Evolutionary conservation across 75 land plant species (phyloP).

Genomic region (Gnetum montanum): DNA sequence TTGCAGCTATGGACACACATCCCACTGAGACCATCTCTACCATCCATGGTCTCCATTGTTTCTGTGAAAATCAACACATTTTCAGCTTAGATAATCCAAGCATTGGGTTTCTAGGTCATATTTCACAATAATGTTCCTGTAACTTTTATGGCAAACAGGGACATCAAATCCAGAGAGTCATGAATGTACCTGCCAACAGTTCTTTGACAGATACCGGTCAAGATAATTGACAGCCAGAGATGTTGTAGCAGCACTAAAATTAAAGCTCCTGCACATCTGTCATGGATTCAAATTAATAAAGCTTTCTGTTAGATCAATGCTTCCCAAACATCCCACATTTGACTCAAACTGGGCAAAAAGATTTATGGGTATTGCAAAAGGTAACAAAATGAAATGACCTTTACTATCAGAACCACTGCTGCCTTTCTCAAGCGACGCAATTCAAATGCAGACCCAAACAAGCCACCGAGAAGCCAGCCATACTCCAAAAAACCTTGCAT

Average conservation of each 20-base stretch:
- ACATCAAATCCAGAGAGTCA: too few species aligned
- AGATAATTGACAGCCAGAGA: slow-evolving; percentile 54
- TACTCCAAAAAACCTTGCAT: slow-evolving; percentile 5
- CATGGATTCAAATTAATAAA: not conserved
- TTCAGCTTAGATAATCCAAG: too few species aligned
- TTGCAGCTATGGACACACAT: slow-evolving; percentile 69
- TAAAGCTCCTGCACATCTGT: slow-evolving; percentile 18
- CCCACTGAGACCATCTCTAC: slow-evolving; percentile 47
- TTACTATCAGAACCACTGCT: not conserved
- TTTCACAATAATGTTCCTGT: not conserved
- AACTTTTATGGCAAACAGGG: not conserved
- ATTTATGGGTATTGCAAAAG: not conserved
- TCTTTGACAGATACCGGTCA: slow-evolving; percentile 49
- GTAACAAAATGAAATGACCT: not conserved
- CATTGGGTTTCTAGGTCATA: not conserved
- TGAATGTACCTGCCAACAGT: slow-evolving; percentile 17
- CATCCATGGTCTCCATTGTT: slow-evolving; percentile 62
- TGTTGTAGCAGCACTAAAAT: slow-evolving; percentile 24
- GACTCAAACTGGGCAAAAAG: not conserved
- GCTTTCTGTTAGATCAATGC: not conserved
- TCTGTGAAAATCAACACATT: slow-evolving; percentile 8
- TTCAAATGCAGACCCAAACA: slow-evolving; percentile 4
- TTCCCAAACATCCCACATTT: too few species aligned
- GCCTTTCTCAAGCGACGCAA: slow-evolving; percentile 9
- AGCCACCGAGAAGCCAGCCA: too few species aligned